Conservation (phyloP, 2,329 filamentous ascomycete species). For the Phyllosticta paracitricarpa region DNA sequence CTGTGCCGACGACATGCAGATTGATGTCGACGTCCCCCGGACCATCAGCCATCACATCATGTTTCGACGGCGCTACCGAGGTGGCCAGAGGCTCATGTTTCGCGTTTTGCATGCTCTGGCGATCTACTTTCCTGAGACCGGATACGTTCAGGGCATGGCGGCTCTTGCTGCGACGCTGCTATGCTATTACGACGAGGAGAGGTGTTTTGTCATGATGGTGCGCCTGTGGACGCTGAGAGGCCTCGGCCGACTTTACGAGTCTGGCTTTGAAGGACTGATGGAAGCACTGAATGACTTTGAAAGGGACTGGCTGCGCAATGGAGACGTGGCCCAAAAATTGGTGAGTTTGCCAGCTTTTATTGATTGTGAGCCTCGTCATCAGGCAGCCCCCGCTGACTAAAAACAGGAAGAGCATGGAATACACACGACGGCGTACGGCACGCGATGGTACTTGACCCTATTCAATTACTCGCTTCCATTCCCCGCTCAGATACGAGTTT, state of each 20-base stretch:
- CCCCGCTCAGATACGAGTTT: slow-evolving; percentile 83
- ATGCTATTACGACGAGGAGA: slow-evolving; percentile 95
- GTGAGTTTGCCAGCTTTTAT: slow-evolving; percentile 41
- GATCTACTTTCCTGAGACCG: slow-evolving; percentile 80
- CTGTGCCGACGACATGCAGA: slow-evolving; percentile 89
- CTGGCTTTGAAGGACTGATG: slow-evolving; percentile 81
- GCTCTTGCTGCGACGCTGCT: slow-evolving; percentile 83
- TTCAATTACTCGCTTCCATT: slow-evolving; percentile 98
- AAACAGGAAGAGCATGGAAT: slow-evolving; percentile 64
- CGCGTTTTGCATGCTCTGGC: slow-evolving; percentile 86
- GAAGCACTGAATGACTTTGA: slow-evolving; percentile 78
- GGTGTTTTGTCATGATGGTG: slow-evolving; percentile 92
- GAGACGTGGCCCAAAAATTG: slow-evolving; percentile 70
- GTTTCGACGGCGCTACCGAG: slow-evolving; percentile 85
- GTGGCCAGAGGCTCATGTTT: slow-evolving; percentile 81
- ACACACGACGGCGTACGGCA: slow-evolving; percentile 85
- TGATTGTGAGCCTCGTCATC: background rate
- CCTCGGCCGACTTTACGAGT: slow-evolving; percentile 71
- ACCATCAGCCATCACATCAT: slow-evolving; percentile 96
- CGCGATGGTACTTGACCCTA: slow-evolving; percentile 91
- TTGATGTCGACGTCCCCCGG: slow-evolving; percentile 90
- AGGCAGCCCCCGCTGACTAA: slow-evolving; percentile 14
- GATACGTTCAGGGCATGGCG: slow-evolving; percentile 98
- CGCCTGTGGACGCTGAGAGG: slow-evolving; percentile 85
- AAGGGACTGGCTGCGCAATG: slow-evolving; percentile 64